A percentile compares a stretch with the other conserved stretches of the same genome.
Evolutionary conservation across 352 stramenopile species (phyloP).

Genomic region (Pythium apleroticum): DNA sequence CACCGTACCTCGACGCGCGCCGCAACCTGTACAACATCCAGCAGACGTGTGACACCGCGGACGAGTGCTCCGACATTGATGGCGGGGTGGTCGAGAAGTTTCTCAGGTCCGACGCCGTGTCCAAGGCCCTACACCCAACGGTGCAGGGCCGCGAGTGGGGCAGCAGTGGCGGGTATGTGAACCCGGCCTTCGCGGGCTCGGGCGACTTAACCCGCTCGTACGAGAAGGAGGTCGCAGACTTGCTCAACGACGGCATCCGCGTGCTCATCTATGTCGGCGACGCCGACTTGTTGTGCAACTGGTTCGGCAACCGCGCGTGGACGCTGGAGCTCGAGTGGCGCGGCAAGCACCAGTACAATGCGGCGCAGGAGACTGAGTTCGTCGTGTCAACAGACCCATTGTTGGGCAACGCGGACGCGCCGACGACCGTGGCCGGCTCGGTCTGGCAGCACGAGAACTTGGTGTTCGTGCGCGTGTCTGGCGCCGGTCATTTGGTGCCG

Average conservation of each 20-base stretch:
- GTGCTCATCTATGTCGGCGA: constrained; percentile 5
- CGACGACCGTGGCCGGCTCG: background rate
- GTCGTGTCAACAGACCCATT: background rate
- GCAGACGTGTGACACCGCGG: constrained; percentile 18
- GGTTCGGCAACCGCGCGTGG: constrained; percentile 93
- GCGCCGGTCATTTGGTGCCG: constrained; percentile 91
- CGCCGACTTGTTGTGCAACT: constrained; percentile 95
- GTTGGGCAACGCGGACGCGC: background rate
- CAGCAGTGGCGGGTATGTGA: background rate
- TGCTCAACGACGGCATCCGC: constrained; percentile 50
- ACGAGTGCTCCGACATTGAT: constrained; percentile 22
- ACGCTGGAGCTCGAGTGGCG: constrained; percentile 89
- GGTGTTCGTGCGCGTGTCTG: constrained; percentile 83
- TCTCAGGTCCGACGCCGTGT: constrained; percentile 4
- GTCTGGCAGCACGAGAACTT: constrained; percentile 29
- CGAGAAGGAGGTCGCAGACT: constrained; percentile 54
- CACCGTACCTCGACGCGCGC: constrained; percentile 7
- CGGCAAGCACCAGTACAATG: constrained; percentile 81
- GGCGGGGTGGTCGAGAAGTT: constrained; percentile 16
- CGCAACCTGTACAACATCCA: constrained; percentile 39
- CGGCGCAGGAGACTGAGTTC: constrained; percentile 27
- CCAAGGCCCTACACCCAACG: background rate
- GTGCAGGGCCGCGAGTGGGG: constrained; percentile 31
- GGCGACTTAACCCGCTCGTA: constrained; percentile 90
- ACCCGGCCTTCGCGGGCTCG: constrained; percentile 12